A percentile compares a stretch with the other conserved stretches of the same genome.
These are phyloP conservation scores for Backusella australiensis DNA, from an alignment of 192 early-diverging fungal species.

Conservation along the genomic window DNA sequence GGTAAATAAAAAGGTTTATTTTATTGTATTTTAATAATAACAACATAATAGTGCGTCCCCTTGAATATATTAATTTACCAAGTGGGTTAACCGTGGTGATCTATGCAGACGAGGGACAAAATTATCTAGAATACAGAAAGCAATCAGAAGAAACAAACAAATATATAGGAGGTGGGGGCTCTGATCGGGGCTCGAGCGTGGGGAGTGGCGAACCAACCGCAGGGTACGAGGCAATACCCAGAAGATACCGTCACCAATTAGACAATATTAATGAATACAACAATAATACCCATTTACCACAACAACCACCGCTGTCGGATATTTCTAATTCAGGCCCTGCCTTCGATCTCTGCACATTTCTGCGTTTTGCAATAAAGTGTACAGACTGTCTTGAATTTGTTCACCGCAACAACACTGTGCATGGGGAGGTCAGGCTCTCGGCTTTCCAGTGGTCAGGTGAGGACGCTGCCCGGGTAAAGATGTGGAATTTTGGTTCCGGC, in stretches of 20 bases:
- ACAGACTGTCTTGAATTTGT: constrained; percentile 34
- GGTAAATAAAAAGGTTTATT: constrained; percentile 12
- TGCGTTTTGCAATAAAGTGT: constrained; percentile 30
- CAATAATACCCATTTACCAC: neutral
- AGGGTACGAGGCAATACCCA: neutral
- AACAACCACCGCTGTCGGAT: neutral
- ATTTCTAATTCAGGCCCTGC: neutral
- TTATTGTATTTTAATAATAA: neutral
- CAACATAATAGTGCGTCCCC: constrained; percentile 15
- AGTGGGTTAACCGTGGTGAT: constrained; percentile 26
- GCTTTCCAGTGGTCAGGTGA: constrained; percentile 28
- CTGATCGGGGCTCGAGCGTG: neutral
- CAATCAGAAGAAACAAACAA: constrained; percentile 1
- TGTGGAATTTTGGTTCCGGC: constrained; percentile 24
- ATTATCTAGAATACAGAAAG: neutral
- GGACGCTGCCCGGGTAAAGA: constrained; percentile 17
- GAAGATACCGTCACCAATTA: neutral
- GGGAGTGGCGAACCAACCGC: neutral
- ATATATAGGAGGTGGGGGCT: neutral
- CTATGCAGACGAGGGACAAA: constrained; percentile 26
- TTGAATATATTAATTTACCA: constrained; percentile 24
- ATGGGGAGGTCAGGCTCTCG: constrained; percentile 28
- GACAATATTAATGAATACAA: neutral
- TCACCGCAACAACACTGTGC: constrained; percentile 26
- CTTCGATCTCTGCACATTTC: constrained; percentile 29